Conservation (phyloP, 805 yeast genomes). For the Kurtzmaniella cleridarum region DNA sequence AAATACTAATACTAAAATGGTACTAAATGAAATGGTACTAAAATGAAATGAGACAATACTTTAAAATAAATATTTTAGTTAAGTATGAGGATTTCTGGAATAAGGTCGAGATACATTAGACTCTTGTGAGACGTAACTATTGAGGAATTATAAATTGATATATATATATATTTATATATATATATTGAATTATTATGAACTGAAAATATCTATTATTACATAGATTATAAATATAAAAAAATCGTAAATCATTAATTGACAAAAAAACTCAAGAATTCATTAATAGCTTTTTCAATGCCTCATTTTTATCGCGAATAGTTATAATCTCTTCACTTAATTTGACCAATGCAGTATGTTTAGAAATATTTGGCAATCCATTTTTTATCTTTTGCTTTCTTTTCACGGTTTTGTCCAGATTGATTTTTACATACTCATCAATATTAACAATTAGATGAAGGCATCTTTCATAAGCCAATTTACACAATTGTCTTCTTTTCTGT, state of each 20-base stretch:
- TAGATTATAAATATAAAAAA: not conserved
- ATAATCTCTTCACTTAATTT: conserved; percentile 35
- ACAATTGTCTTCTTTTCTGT: conserved; percentile 39
- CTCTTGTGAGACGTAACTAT: too few species aligned
- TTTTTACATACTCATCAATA: conserved; percentile 27
- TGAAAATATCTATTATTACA: too few species aligned
- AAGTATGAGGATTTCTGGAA: too few species aligned
- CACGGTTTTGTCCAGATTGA: conserved; percentile 18
- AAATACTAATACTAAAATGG: too few species aligned
- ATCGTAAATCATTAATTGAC: not conserved
- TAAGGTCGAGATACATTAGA: too few species aligned
- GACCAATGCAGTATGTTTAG: conserved; percentile 38
- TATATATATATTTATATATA: too few species aligned
- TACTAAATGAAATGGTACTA: too few species aligned
- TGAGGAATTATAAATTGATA: too few species aligned
- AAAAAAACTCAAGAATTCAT: not conserved
- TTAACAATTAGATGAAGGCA: conserved; percentile 36
- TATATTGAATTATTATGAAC: too few species aligned
- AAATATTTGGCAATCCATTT: conserved; percentile 41
- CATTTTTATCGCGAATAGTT: conserved; percentile 29
- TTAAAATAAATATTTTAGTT: too few species aligned
- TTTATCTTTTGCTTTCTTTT: conserved; percentile 36
- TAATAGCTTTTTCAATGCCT: conserved; percentile 23
- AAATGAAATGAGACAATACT: too few species aligned
- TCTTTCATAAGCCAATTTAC: conserved; percentile 40